Evolutionary conservation across 2,329 filamentous ascomycete species (phyloP).

Genomic region (Exophiala sp.): DNA sequence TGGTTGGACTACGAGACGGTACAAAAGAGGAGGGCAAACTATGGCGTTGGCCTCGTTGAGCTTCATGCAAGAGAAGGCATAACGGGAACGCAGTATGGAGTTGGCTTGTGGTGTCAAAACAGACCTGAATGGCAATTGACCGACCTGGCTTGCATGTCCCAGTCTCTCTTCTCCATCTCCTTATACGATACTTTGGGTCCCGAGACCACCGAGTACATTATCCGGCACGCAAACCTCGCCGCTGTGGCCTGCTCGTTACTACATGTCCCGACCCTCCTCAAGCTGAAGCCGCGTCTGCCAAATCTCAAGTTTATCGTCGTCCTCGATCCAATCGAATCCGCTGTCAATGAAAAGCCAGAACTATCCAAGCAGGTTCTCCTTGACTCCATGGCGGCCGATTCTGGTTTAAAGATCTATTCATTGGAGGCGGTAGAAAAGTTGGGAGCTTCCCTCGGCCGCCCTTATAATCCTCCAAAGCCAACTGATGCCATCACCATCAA

Average conservation of each 20-base stretch:
- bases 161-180: slow-evolving; percentile 83
- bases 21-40: slow-evolving; percentile 73
- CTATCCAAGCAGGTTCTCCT: slow-evolving; percentile 77
- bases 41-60: slow-evolving; percentile 81
- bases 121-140: slow-evolving; percentile 85
- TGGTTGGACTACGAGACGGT: slow-evolving; percentile 82
- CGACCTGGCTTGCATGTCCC: slow-evolving; percentile 82
- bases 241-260: slow-evolving; percentile 75
- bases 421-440: slow-evolving; percentile 78
- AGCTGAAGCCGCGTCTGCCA: slow-evolving; percentile 73
- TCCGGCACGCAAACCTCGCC: slow-evolving; percentile 77
- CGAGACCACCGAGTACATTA: slow-evolving; percentile 89
- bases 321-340: slow-evolving; percentile 75
- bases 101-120: slow-evolving; percentile 85
- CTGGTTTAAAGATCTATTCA: slow-evolving; percentile 74
- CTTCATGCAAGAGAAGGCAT: slow-evolving; percentile 72
- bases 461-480: slow-evolving; percentile 67
- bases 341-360: slow-evolving; percentile 64
- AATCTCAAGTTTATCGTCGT: slow-evolving; percentile 83
- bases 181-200: slow-evolving; percentile 95
- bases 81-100: slow-evolving; percentile 63
- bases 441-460: slow-evolving; percentile 66
- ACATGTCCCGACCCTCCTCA: slow-evolving; percentile 77
- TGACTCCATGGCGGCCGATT: slow-evolving; percentile 65
- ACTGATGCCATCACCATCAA: slow-evolving; percentile 76